Evolutionary conservation across 495 filamentous ascomycete genomes (phyloP).

Genomic region (Aspergillus hancockii): DNA sequence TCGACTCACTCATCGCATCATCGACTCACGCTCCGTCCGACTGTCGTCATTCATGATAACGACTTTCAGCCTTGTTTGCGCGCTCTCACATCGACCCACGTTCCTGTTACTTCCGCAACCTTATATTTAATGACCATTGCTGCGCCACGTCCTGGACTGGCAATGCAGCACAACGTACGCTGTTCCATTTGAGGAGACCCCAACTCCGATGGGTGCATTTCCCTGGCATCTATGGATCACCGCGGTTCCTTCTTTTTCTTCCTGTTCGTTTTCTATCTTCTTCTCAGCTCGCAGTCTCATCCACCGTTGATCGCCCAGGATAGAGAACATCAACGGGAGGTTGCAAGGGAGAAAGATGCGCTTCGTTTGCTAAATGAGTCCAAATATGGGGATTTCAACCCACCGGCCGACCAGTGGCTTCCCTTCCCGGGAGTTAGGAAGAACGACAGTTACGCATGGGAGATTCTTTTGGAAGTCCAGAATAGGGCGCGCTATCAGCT

Average conservation of each 20-base stretch:
- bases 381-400: constrained; percentile 72
- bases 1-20: constrained; percentile 15
- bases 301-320: constrained; percentile 49
- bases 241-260: constrained; percentile 52
- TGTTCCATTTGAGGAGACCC: constrained; percentile 27
- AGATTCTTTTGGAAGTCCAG: constrained; percentile 55
- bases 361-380: constrained; percentile 70
- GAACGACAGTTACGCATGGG: constrained; percentile 76
- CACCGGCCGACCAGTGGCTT: constrained; percentile 59
- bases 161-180: constrained; percentile 23
- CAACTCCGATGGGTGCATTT: constrained; percentile 33
- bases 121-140: constrained; percentile 8
- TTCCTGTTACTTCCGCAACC: constrained; percentile 1
- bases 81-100: background rate
- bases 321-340: constrained; percentile 43
- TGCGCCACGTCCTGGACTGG: constrained; percentile 10
- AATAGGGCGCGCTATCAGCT: constrained; percentile 54
- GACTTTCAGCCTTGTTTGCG: background rate
- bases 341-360: constrained; percentile 55
- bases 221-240: constrained; percentile 48
- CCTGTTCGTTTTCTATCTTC: constrained; percentile 50
- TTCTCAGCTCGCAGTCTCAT: constrained; percentile 46
- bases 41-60: constrained; percentile 21
- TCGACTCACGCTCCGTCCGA: constrained; percentile 23
- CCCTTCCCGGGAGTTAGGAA: constrained; percentile 76